phyloP scores from a whole-genome alignment of 2,329 filamentous ascomycete genomes.

The Aspergillus pseudotamarii region DNA sequence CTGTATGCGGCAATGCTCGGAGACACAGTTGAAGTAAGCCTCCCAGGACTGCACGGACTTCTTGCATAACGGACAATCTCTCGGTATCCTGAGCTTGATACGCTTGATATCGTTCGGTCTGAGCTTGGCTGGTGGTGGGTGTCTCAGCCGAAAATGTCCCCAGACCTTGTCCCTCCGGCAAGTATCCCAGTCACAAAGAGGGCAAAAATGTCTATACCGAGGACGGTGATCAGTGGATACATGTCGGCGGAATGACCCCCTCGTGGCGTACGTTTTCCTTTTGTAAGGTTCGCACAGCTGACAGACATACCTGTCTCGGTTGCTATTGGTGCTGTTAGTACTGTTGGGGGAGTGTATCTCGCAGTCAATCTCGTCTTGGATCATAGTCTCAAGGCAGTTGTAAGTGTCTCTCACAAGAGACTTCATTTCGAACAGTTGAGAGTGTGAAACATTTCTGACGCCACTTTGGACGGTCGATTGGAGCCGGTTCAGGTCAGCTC shows the following conservation, averaged over 20 bases:
- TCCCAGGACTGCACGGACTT: conserved; percentile 13
- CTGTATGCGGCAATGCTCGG: conserved; percentile 15
- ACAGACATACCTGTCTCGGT: conserved; percentile 4
- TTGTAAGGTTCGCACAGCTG: conserved; percentile 1
- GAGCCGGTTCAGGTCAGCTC: neutral
- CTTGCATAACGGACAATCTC: conserved; percentile 9
- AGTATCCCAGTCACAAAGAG: conserved; percentile 2
- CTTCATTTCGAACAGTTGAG: conserved; percentile 5
- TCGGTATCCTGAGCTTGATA: neutral
- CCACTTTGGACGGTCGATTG: neutral
- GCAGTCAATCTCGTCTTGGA: conserved; percentile 10
- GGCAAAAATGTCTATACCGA: conserved; percentile 8
- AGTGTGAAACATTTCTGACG: neutral
- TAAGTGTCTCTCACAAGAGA: neutral
- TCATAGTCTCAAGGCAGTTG: conserved; percentile 1
- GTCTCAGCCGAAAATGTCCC: conserved; percentile 2
- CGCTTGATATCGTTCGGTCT: neutral
- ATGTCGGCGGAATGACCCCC: conserved; percentile 17
- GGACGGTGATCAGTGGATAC: conserved; percentile 10
- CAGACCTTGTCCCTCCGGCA: conserved; percentile 19
- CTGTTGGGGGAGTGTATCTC: neutral
- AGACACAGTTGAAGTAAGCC: conserved; percentile 17
- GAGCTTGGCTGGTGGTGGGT: neutral
- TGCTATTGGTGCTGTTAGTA: neutral
- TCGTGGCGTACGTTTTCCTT: neutral